Evolutionary conservation across 345 rosid genomes (phyloP).

Genomic region (Microcos paniculata): DNA sequence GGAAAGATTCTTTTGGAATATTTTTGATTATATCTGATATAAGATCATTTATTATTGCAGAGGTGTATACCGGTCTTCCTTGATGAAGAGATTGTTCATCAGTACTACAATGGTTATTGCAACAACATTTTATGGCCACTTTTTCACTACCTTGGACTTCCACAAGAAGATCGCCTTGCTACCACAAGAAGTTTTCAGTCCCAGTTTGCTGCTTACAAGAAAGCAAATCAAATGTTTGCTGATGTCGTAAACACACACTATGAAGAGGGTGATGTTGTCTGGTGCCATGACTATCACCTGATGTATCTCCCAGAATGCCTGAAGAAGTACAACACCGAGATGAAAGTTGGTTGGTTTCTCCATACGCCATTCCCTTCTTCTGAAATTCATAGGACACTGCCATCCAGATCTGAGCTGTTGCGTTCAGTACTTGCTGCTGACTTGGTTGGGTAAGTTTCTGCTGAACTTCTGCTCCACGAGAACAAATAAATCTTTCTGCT

Average conservation of each 20-base stretch:
- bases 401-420: constrained; percentile 91
- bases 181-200: constrained; percentile 98
- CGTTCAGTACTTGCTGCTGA: constrained; percentile 98
- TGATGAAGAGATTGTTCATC: constrained; percentile 99
- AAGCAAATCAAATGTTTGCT: constrained; percentile 98
- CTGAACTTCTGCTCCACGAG: constrained; percentile 5
- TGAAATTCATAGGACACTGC: constrained; percentile 96
- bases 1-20: constrained; percentile 1
- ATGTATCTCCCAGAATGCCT: constrained; percentile 98
- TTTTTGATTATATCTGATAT: neutral
- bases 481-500: no score
- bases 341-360: constrained; percentile 99
- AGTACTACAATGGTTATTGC: constrained; percentile 97
- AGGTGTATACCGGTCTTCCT: constrained; percentile 99
- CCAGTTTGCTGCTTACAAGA: constrained; percentile 93
- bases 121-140: constrained; percentile 99
- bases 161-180: constrained; percentile 99
- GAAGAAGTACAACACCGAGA: constrained; percentile 68
- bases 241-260: constrained; percentile 90
- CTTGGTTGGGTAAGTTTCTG: constrained; percentile 81
- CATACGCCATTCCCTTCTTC: constrained; percentile 99
- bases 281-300: constrained; percentile 99
- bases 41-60: constrained; percentile 37
- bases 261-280: constrained; percentile 97
- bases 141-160: constrained; percentile 96